A percentile compares a stretch with the other conserved stretches of the same genome.
Evolutionary conservation across 2,329 filamentous ascomycete genomes (phyloP).

Genomic region (Colletotrichum euphorbiae): DNA sequence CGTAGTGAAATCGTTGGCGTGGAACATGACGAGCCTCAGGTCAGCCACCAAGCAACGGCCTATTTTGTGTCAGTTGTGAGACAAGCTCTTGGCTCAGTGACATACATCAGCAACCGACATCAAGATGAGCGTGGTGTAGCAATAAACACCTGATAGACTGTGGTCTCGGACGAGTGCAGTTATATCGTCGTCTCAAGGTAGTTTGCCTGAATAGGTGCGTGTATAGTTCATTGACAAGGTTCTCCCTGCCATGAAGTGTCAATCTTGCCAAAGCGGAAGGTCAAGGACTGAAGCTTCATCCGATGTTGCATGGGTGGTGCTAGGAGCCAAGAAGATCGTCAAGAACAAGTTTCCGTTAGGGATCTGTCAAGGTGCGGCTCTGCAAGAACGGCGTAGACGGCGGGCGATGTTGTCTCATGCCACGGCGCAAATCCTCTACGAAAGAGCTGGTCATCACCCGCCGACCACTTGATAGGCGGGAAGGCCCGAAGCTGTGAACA

Average conservation of each 20-base stretch:
- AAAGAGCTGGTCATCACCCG: neutral
- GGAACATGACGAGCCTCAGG: neutral
- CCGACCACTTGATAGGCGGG: neutral
- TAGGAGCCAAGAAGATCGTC: neutral
- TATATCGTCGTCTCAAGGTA: neutral
- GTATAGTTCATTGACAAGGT: neutral
- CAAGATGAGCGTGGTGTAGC: neutral
- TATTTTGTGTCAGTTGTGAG: neutral
- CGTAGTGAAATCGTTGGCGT: neutral
- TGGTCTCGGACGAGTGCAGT: neutral
- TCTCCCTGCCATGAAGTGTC: neutral
- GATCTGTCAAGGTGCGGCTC: conserved; percentile 29
- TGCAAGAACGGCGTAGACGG: conserved; percentile 20
- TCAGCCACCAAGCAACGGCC: neutral
- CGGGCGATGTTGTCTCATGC: conserved; percentile 11
- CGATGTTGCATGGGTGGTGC: conserved; percentile 13
- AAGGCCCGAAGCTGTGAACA: neutral
- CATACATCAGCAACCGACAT: neutral
- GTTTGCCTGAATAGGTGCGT: neutral
- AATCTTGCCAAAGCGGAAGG: neutral
- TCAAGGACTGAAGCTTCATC: neutral
- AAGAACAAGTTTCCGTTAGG: neutral
- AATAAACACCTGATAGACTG: neutral
- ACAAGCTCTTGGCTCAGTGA: neutral
- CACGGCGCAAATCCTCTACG: neutral